Evolutionary conservation across 306 rosid species (phyloP).

Genomic region (Boehmeria nivea): DNA sequence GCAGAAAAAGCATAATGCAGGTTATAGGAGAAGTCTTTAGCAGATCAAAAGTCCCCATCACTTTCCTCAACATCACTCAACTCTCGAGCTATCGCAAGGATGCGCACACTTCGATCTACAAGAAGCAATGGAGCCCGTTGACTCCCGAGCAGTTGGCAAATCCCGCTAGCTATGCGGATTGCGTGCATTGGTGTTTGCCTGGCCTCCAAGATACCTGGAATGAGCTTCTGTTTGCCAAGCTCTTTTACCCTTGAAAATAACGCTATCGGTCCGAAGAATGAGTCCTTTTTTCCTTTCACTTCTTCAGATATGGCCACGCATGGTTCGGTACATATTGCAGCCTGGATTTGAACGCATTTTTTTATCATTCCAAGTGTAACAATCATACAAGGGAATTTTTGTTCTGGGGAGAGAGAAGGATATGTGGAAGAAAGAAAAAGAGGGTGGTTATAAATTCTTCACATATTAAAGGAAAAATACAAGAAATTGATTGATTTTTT

Average conservation of each 20-base stretch:
- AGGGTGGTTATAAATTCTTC: slow-evolving; percentile 9
- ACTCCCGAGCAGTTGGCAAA: slow-evolving; percentile 73
- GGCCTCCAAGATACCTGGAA: slow-evolving; percentile 99
- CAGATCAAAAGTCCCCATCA: slow-evolving; percentile 57
- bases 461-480: neutral
- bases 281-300: neutral
- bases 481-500: slow-evolving; percentile 14
- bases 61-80: slow-evolving; percentile 84
- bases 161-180: slow-evolving; percentile 86
- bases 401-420: neutral
- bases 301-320: neutral
- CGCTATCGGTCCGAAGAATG: neutral
- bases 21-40: slow-evolving; percentile 68
- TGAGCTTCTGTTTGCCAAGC: slow-evolving; percentile 81
- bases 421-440: too few species aligned
- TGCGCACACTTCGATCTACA: slow-evolving; percentile 88
- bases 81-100: slow-evolving; percentile 76
- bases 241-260: slow-evolving; percentile 54
- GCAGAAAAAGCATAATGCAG: slow-evolving; percentile 64
- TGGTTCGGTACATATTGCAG: neutral
- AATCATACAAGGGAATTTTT: neutral
- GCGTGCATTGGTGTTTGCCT: slow-evolving; percentile 95
- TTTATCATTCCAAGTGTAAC: neutral
- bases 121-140: slow-evolving; percentile 87
- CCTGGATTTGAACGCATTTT: neutral